Evolutionary conservation across 2,329 filamentous ascomycete genomes (phyloP), one percentile per base, ranked within the genome.

Genomic region (Verticillium nubilum): DNA sequence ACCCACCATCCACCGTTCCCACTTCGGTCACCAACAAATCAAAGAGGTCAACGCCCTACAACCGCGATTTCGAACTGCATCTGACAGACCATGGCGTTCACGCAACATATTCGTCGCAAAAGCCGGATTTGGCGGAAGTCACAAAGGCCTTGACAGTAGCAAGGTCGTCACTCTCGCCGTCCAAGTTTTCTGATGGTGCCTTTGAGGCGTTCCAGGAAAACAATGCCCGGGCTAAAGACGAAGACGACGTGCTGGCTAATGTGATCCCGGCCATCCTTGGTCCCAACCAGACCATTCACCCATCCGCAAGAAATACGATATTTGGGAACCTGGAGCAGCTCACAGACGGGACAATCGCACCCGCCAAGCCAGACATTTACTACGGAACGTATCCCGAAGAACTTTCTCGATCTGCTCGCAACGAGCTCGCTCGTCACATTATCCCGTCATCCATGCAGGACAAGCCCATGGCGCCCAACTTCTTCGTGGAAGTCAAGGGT

Each of bases 401-500:
- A 50, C 61, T 75, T 13, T 54, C 65, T 33, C 57, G 47, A 19
- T 58, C 61, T 12, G 62, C 72, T 35, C 66, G 66, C 19, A 52
- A 62, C 35, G 59, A 67, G 29, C 67, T 74, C 26, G 58, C 52
- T 13, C 17, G 54, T 29, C 61, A 67, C 29, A 71, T 75, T 29
- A 64, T 73, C 28, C 73, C 73, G 19, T 71, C 70, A 23, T 68
- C 64, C 23, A 63, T 66, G 54, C 31, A 56, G n/a, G 63, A 67
- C 55, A 67, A 66, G 59, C 74, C 73, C 0, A 60, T 73, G 6
- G 68, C 64, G 31, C 75, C 74, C 2, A 78, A 79, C 64, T 75
- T 78, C 59, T 79, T 79, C 60, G 23, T 78, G 1, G 73, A 73
- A 56, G 71, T 65, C 0, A 78, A 78, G 61, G 72, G 71, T 1